Evolutionary conservation across 2,329 filamentous ascomycete species (phyloP), one percentile per base, ranked within the genome.

Genomic region (Talaromyces sp.): DNA sequence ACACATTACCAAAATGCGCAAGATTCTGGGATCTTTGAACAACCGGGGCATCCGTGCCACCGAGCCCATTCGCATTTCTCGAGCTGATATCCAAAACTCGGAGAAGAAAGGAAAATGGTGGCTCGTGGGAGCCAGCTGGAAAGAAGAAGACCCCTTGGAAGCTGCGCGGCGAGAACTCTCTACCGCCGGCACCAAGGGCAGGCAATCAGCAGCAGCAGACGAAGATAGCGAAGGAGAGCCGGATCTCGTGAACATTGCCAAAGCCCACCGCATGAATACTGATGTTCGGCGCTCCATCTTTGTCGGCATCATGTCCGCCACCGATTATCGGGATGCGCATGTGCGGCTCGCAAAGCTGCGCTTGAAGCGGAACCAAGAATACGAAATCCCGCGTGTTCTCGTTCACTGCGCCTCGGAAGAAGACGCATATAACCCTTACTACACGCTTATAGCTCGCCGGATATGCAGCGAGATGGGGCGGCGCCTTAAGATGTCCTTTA

Each of bases 31-130:
- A 2, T 86, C 89, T 4, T 79, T 99, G 42, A 95, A 91, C 71
- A 78, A 70, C 11, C 80, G 85, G 69, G 84, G 81, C 63, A 80
- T 90, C 62, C 92, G 91, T 65, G 87, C 88, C 8, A 88, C 85
- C 3, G 91, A 96, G 63, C 92, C 95, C 4, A 82, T 99, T 63
- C 87, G 91, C 9, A 88, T 97, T 61, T 87, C 90, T 11, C 82
- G 97, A 4, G 82, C 84, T 42, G 95, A 99, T 70, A 91, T 99
- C 57, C 87, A 87, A 65, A 86, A 93, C 64, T 88, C 89, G 0
- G 90, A 93, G 47, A 93, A 90, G 72, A 90, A 88, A 71, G 95
- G 95, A 0, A 97, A 96, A 78, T 99, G 95, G 95, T 99, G 95
- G 95, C 85, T 98, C 22, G 91, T 98, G 5, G 95, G 95, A 57